These are phyloP conservation scores for Lecanicillium sp. DNA, from an alignment of 2,329 filamentous ascomycete species.

Conservation along the genomic window DNA sequence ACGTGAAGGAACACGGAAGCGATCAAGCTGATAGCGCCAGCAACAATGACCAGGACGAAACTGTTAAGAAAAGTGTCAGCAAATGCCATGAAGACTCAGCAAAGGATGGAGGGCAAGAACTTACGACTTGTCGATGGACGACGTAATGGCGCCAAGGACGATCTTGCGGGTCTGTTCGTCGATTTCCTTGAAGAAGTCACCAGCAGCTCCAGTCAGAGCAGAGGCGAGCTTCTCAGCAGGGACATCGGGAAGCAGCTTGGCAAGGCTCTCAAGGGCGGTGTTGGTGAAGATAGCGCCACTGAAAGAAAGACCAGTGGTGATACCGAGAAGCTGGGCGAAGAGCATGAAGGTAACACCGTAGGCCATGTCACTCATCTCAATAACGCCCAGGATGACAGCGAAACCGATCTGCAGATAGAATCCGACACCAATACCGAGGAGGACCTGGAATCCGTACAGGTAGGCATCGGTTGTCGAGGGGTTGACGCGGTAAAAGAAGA, in stretches of 20 bases:
- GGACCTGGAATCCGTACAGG: background rate
- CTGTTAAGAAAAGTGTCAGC: background rate
- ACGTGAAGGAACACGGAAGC: background rate
- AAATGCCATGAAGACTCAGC: background rate
- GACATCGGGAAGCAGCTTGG: background rate
- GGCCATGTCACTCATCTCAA: background rate
- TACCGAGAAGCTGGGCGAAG: background rate
- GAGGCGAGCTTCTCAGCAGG: background rate
- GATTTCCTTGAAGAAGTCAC: background rate
- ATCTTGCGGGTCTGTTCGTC: background rate
- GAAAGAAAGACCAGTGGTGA: background rate
- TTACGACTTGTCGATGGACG: background rate
- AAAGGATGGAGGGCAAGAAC: background rate
- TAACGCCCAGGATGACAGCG: background rate
- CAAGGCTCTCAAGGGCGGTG: background rate
- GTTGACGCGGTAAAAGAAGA: background rate
- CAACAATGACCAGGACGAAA: background rate
- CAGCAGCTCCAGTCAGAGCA: background rate
- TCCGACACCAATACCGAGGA: background rate
- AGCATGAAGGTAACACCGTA: background rate
- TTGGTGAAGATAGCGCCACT: background rate
- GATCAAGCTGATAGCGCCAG: background rate
- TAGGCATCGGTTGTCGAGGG: background rate
- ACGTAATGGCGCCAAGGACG: background rate
- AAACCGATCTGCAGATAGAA: background rate